Conservation (phyloP, 345 rosid species). For the Anacardium occidentale region DNA sequence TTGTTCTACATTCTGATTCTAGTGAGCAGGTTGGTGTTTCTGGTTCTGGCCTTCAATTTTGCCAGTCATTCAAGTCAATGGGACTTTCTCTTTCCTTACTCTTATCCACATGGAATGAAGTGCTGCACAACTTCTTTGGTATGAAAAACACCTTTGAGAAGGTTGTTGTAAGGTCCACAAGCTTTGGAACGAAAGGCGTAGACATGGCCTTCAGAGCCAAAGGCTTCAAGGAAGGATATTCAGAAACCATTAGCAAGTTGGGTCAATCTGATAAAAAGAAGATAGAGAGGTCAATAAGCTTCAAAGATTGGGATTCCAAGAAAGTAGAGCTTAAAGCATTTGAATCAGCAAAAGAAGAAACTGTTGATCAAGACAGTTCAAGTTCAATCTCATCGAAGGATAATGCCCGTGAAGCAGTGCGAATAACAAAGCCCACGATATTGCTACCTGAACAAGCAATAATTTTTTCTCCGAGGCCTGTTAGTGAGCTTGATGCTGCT, state of each 20-base stretch:
- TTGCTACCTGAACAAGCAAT: conserved; percentile 42
- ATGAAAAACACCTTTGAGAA: conserved; percentile 30
- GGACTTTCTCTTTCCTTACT: conserved; percentile 49
- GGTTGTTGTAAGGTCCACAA: conserved; percentile 28
- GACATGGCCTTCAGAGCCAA: conserved; percentile 28
- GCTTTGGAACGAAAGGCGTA: conserved; percentile 29
- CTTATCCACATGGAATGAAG: conserved; percentile 41
- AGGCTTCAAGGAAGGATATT: conserved; percentile 37
- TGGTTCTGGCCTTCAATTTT: conserved; percentile 17
- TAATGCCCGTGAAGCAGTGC: conserved; percentile 28
- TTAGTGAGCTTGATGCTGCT: conserved; percentile 63
- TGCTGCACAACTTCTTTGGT: conserved; percentile 34
- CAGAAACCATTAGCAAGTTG: conserved; percentile 21
- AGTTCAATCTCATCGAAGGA: conserved; percentile 18
- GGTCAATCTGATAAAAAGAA: conserved; percentile 7
- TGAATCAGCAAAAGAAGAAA: conserved; percentile 7
- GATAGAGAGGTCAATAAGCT: conserved; percentile 40
- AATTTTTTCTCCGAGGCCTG: conserved; percentile 56
- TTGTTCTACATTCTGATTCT: conserved; percentile 4
- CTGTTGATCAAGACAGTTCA: conserved; percentile 10
- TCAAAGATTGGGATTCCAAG: conserved; percentile 36
- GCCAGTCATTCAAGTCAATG: conserved; percentile 33
- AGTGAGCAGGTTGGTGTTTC: conserved; percentile 10
- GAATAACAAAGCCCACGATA: conserved; percentile 43
- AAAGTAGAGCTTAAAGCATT: conserved; percentile 18